Evolutionary conservation across 352 stramenopile genomes (phyloP).

Genomic region (Aphanomyces cochlioides): DNA sequence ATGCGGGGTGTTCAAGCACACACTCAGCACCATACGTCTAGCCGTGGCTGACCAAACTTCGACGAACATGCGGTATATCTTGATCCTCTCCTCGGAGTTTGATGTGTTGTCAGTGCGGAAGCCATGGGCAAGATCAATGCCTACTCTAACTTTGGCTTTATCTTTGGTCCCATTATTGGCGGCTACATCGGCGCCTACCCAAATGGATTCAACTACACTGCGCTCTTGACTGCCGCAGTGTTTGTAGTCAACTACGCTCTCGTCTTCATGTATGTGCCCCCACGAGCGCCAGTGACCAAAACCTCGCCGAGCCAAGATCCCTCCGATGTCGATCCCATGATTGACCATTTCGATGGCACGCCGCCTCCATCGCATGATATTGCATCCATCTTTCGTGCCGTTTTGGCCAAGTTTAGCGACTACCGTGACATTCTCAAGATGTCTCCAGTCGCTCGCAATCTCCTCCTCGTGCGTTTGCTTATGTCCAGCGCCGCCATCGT

Average conservation of each 20-base stretch:
- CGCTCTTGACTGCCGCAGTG: slow-evolving; percentile 60
- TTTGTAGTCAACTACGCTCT: slow-evolving; percentile 70
- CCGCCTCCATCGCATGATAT: slow-evolving; percentile 9
- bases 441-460: slow-evolving; percentile 56
- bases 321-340: slow-evolving; percentile 26
- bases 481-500: slow-evolving; percentile 72
- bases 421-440: slow-evolving; percentile 62
- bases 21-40: slow-evolving; percentile 74
- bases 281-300: slow-evolving; percentile 31
- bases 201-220: slow-evolving; percentile 78
- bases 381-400: slow-evolving; percentile 39
- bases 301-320: slow-evolving; percentile 4
- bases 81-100: background rate
- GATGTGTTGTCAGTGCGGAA: slow-evolving; percentile 35
- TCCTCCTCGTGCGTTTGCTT: slow-evolving; percentile 64
- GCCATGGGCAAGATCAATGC: slow-evolving; percentile 71
- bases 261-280: slow-evolving; percentile 35
- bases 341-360: background rate
- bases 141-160: slow-evolving; percentile 68
- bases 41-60: slow-evolving; percentile 57
- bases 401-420: slow-evolving; percentile 54
- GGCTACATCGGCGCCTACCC: slow-evolving; percentile 64
- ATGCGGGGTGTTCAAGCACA: slow-evolving; percentile 76
- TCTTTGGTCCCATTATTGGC: slow-evolving; percentile 63
- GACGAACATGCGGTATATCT: slow-evolving; percentile 22